These are phyloP conservation scores for Hypoxylon cercidicola DNA, from an alignment of 495 filamentous ascomycete species.

Conservation along the genomic window DNA sequence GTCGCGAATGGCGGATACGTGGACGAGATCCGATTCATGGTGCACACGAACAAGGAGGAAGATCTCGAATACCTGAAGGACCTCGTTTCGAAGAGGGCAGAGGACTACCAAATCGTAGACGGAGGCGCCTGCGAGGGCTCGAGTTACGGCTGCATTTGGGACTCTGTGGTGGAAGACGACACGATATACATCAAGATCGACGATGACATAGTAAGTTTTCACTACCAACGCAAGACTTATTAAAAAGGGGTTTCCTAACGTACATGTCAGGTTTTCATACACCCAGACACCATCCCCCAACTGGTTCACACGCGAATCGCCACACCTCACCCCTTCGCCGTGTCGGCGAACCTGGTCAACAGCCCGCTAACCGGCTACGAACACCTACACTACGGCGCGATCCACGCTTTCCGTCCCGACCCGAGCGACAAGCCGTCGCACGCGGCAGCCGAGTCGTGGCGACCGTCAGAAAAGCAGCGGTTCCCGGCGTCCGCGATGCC, in stretches of 20 bases:
- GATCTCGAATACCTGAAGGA: conserved; percentile 59
- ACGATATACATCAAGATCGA: conserved; percentile 66
- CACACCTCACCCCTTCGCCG: conserved; percentile 56
- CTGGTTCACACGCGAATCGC: conserved; percentile 64
- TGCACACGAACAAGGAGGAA: conserved; percentile 57
- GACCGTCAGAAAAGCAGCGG: conserved; percentile 36
- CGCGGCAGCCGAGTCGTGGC: conserved; percentile 39
- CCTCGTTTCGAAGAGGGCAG: conserved; percentile 39
- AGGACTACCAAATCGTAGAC: conserved; percentile 41
- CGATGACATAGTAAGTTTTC: conserved; percentile 57
- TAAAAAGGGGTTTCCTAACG: conserved; percentile 16
- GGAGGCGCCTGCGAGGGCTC: conserved; percentile 39
- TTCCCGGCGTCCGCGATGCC: conserved; percentile 29
- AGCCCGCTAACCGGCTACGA: conserved; percentile 56
- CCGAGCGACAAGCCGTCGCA: conserved; percentile 39
- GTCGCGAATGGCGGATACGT: conserved; percentile 62
- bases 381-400: conserved; percentile 57
- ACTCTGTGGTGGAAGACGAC: conserved; percentile 49
- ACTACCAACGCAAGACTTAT: neutral
- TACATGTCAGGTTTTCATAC: conserved; percentile 53
- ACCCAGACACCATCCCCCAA: conserved; percentile 63
- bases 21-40: conserved; percentile 64
- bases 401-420: conserved; percentile 59
- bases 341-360: conserved; percentile 66
- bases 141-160: conserved; percentile 48